A percentile compares a stretch with the other conserved stretches of the same genome.
Conservation (phyloP, 495 filamentous ascomycete genomes). For the Trichoderma asperelloides region DNA sequence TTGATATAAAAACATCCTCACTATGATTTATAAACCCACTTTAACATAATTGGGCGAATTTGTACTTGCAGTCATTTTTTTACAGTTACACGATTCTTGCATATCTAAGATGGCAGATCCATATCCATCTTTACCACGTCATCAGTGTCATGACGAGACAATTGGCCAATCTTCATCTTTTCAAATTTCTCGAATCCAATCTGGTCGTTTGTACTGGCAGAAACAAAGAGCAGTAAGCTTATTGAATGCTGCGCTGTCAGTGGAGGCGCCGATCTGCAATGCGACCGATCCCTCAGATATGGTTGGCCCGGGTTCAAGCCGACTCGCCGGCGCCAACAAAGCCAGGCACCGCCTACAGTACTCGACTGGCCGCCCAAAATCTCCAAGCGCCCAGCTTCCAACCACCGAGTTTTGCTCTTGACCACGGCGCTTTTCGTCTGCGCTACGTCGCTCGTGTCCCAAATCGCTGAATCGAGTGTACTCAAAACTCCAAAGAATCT, state of each 20-base stretch:
- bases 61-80: too few species aligned
- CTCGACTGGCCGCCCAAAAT: background rate
- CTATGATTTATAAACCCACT: too few species aligned
- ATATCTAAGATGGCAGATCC: too few species aligned
- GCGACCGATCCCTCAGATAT: background rate
- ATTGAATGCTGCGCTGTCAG: background rate
- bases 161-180: too few species aligned
- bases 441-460: background rate
- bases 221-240: too few species aligned
- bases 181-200: too few species aligned
- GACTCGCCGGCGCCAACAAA: background rate
- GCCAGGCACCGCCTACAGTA: constrained; percentile 1
- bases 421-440: background rate
- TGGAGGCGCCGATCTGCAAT: constrained; percentile 1
- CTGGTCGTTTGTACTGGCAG: too few species aligned
- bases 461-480: background rate
- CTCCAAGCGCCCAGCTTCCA: background rate
- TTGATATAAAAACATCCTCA: too few species aligned
- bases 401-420: background rate
- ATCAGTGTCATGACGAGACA: too few species aligned
- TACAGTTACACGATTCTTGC: too few species aligned
- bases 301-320: background rate
- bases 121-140: too few species aligned
- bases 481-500: background rate
- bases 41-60: too few species aligned